Percentiles rank a stretch among this genome's conserved stretches.
Conservation (phyloP, 225 moss, liverwort and hornwort genomes). For the Physcomitrellopsis africana region DNA sequence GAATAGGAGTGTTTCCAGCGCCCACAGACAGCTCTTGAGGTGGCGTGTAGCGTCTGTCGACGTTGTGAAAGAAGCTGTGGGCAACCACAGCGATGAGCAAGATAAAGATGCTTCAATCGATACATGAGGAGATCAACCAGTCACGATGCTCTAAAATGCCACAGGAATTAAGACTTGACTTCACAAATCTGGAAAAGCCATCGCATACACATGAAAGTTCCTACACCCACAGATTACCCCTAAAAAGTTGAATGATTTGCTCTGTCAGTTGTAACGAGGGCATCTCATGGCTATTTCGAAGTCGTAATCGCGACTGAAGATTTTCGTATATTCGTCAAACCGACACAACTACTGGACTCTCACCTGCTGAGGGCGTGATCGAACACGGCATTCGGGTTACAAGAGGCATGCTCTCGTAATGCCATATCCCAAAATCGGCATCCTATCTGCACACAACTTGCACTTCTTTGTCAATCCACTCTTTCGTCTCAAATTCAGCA, state of each 20-base stretch:
- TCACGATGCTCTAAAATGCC: constrained; percentile 7
- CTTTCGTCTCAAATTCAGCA: background rate
- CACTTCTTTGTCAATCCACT: background rate
- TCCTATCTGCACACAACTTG: constrained; percentile 63
- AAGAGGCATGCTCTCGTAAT: constrained; percentile 77
- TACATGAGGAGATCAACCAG: background rate
- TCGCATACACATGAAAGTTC: background rate
- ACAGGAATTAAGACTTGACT: background rate
- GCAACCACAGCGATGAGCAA: constrained; percentile 7
- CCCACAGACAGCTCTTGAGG: constrained; percentile 61
- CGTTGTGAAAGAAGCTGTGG: constrained; percentile 84
- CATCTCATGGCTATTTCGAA: background rate
- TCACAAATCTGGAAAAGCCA: constrained; percentile 13
- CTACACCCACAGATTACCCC: background rate
- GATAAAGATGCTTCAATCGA: constrained; percentile 5
- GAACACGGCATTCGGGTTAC: constrained; percentile 57
- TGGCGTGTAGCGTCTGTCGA: constrained; percentile 79
- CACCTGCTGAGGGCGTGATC: constrained; percentile 89
- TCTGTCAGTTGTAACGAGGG: background rate
- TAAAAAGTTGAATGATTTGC: background rate
- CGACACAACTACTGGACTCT: background rate
- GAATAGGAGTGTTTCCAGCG: constrained; percentile 56
- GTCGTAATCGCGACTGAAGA: too few species aligned
- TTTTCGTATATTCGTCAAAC: background rate
- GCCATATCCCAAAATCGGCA: constrained; percentile 97